Percentiles rank a stretch among this genome's conserved stretches.
These are phyloP conservation scores for Termitomyces heimii DNA, from an alignment of 768 basidiomycete genomes.

Conservation along the genomic window DNA sequence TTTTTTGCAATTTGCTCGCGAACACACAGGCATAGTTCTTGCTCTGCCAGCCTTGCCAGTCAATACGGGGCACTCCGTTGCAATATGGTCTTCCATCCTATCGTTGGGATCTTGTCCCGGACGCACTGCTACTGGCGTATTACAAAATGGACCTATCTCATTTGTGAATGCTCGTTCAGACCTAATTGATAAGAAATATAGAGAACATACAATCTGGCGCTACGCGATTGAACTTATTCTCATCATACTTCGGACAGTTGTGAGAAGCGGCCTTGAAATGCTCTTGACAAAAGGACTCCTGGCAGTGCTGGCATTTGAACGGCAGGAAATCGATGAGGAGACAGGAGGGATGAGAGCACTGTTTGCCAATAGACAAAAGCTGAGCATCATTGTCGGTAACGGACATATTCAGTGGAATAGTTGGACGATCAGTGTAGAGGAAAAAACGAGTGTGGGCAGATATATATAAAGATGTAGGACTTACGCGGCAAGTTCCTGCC, in stretches of 20 bases:
- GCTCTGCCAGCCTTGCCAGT: constrained; percentile 48
- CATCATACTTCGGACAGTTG: constrained; percentile 64
- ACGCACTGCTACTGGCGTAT: constrained; percentile 67
- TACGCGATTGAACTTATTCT: constrained; percentile 63
- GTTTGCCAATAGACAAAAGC: constrained; percentile 61
- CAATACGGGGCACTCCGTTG: constrained; percentile 58
- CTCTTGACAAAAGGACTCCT: constrained; percentile 64
- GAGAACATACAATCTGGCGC: constrained; percentile 63
- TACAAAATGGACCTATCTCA: constrained; percentile 66
- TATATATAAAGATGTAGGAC: constrained; percentile 3
- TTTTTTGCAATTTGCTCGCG: constrained; percentile 61
- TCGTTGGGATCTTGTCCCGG: constrained; percentile 76
- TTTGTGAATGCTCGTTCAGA: neutral
- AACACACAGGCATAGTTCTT: constrained; percentile 52
- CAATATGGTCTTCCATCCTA: constrained; percentile 75
- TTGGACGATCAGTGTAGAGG: constrained; percentile 8
- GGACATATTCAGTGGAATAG: constrained; percentile 10
- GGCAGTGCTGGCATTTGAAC: constrained; percentile 82
- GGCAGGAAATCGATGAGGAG: constrained; percentile 78
- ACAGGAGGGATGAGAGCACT: constrained; percentile 66
- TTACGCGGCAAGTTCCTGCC: constrained; percentile 17
- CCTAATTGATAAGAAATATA: neutral
- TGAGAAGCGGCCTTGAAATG: constrained; percentile 72
- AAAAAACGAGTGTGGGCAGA: constrained; percentile 1
- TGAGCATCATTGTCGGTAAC: constrained; percentile 39